These are phyloP conservation scores for Candida khao-thaluensis DNA, from an alignment of 805 yeast genomes.

Conservation along the genomic window DNA sequence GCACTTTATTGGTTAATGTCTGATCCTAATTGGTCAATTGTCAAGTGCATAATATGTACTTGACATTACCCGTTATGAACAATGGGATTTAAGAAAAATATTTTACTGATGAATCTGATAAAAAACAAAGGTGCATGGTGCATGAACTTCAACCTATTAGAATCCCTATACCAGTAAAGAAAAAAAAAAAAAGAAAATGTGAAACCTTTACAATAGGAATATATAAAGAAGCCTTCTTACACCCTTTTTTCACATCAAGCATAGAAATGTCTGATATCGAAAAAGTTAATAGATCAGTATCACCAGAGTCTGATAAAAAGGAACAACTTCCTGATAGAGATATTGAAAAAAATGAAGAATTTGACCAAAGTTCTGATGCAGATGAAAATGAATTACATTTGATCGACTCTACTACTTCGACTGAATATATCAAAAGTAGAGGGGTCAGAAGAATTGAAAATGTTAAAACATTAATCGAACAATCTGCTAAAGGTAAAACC, in stretches of 20 bases:
- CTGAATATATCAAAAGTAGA: conserved; percentile 15
- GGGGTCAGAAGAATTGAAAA: conserved; percentile 28
- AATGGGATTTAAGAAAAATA: neutral
- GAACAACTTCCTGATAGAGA: no score
- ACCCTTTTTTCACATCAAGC: no score
- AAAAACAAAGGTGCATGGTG: no score
- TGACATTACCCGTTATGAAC: no score
- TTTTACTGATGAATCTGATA: conserved; percentile 5
- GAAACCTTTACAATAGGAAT: no score
- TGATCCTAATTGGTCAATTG: neutral
- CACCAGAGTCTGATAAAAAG: no score
- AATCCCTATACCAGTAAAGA: no score
- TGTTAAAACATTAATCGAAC: conserved; percentile 18
- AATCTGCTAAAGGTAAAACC: conserved; percentile 12
- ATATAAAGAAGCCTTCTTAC: neutral
- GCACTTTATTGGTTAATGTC: no score
- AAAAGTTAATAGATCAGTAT: conserved; percentile 1
- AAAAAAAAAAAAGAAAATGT: neutral
- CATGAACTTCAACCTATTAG: no score
- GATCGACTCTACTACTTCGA: conserved; percentile 9
- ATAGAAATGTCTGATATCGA: conserved; percentile 1
- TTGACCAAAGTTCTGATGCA: conserved; percentile 6
- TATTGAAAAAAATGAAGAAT: conserved; percentile 1
- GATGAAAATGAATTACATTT: conserved; percentile 5
- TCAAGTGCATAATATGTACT: no score